Conservation (phyloP, 139 green algal species). For the Pedinophyceae sp. region DNA sequence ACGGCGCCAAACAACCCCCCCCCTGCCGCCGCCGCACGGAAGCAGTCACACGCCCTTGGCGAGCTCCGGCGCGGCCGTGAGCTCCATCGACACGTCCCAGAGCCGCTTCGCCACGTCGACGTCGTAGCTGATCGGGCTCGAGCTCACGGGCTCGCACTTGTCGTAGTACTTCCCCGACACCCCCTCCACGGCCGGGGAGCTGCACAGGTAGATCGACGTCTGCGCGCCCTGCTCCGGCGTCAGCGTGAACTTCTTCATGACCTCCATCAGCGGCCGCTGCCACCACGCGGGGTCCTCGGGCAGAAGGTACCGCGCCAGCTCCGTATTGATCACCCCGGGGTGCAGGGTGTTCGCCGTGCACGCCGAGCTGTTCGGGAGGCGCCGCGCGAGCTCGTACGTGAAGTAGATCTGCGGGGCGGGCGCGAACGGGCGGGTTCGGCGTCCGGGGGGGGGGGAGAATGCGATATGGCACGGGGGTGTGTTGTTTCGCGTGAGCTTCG, state of each 20-base stretch:
- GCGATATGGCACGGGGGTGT: not conserved
- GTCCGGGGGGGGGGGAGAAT: not conserved
- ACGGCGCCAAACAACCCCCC: no score
- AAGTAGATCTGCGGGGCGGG: constrained; percentile 28
- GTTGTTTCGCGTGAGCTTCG: not conserved
- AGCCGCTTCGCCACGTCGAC: constrained; percentile 20
- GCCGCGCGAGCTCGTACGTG: constrained; percentile 53
- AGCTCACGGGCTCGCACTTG: constrained; percentile 25
- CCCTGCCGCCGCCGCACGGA: no score
- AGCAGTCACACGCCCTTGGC: no score
- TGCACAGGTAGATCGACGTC: constrained; percentile 61
- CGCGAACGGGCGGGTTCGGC: no score
- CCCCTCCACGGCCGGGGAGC: constrained; percentile 33
- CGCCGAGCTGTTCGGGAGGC: not conserved
- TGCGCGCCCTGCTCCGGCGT: constrained; percentile 37
- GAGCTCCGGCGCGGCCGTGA: no score
- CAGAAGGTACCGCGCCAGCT: constrained; percentile 35
- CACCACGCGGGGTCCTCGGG: constrained; percentile 18
- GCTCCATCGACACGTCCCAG: constrained; percentile 43
- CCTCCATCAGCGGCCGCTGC: constrained; percentile 16
- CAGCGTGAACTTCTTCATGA: constrained; percentile 9
- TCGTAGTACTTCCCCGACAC: constrained; percentile 56
- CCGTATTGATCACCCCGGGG: constrained; percentile 67
- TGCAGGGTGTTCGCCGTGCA: constrained; percentile 47
- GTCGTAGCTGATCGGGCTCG: constrained; percentile 16